phyloP scores from a whole-genome alignment of 441 rosid species.

The Aquilaria agallochum region DNA sequence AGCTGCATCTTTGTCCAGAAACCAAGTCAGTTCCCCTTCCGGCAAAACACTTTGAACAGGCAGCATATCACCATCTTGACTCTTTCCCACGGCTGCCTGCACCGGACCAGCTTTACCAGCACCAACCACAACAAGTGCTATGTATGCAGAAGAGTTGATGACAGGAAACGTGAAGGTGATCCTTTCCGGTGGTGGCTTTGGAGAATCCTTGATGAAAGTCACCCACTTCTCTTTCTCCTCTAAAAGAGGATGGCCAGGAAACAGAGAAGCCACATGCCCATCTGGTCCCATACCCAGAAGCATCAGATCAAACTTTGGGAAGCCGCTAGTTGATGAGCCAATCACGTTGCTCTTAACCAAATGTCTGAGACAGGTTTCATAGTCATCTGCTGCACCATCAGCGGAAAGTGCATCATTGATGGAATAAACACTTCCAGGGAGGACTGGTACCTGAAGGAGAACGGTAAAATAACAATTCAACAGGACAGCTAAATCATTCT shows the following conservation, averaged over 20 bases:
- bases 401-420: constrained; percentile 27
- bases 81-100: constrained; percentile 12
- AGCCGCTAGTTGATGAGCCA: constrained; percentile 26
- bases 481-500: background rate
- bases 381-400: constrained; percentile 25
- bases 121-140: constrained; percentile 25
- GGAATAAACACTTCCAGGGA: constrained; percentile 20
- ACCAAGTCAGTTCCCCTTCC: constrained; percentile 29
- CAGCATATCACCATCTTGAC: background rate
- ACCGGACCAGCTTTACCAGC: constrained; percentile 14
- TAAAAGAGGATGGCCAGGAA: constrained; percentile 14
- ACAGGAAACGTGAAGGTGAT: constrained; percentile 25
- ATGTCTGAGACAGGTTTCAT: constrained; percentile 34
- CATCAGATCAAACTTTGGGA: constrained; percentile 36
- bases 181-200: constrained; percentile 9
- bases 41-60: constrained; percentile 21
- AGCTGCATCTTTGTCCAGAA: constrained; percentile 23
- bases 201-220: constrained; percentile 4
- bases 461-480: background rate
- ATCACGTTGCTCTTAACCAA: constrained; percentile 25
- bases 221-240: constrained; percentile 26
- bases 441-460: constrained; percentile 21
- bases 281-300: constrained; percentile 14
- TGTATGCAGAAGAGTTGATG: constrained; percentile 26
- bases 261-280: constrained; percentile 22